Conservation (phyloP, 768 basidiomycete genomes). For the Tephrocybe sp. region DNA sequence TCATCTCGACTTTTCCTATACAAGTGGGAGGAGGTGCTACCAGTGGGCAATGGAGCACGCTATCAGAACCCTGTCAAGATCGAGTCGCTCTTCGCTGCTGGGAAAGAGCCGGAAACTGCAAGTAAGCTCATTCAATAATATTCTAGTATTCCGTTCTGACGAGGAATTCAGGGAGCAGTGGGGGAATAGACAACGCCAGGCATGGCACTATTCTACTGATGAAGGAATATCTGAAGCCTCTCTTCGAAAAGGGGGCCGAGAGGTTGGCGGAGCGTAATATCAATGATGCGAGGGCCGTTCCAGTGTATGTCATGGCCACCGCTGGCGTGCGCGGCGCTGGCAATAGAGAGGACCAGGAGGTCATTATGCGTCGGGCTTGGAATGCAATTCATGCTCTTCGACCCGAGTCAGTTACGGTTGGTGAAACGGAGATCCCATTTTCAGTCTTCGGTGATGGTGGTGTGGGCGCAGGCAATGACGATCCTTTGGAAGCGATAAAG, state of each 20-base stretch:
- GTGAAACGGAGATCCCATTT: no score
- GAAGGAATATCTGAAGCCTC: neutral
- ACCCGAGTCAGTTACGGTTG: neutral
- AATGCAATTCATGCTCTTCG: neutral
- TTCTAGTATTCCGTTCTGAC: neutral
- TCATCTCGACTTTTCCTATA: neutral
- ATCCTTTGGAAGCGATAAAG: no score
- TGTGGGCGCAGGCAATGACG: neutral
- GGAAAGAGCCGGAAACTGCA: neutral
- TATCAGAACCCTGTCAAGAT: neutral
- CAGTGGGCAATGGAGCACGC: neutral
- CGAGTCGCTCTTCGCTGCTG: neutral
- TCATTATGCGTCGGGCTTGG: neutral
- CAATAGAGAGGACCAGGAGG: neutral
- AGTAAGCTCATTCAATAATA: neutral
- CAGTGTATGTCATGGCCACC: neutral
- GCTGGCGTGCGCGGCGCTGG: neutral
- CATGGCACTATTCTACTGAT: neutral
- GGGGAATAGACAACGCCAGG: neutral
- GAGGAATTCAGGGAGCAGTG: neutral
- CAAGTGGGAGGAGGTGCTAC: neutral
- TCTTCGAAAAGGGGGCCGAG: neutral
- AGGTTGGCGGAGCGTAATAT: neutral
- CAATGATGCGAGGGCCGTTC: neutral
- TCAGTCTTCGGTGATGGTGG: neutral